A percentile compares a stretch with the other conserved stretches of the same genome.
These are phyloP conservation scores for Elaeagnus macrophylla DNA, from an alignment of 306 rosid genomes.

Conservation along the genomic window DNA sequence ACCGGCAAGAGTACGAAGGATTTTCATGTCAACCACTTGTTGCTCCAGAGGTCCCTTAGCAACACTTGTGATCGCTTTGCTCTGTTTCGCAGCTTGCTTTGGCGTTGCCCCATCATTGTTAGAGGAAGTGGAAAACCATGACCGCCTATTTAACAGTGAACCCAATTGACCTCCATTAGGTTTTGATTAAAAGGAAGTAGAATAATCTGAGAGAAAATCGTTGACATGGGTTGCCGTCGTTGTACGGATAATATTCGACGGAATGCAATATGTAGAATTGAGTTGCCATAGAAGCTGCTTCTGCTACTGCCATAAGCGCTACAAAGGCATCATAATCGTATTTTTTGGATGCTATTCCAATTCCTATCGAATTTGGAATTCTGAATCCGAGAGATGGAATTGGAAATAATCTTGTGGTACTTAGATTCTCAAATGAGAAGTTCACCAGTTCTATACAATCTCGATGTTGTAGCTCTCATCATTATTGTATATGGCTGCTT, in stretches of 20 bases:
- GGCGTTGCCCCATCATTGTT: slow-evolving; percentile 12
- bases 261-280: slow-evolving; percentile 1
- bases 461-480: slow-evolving; percentile 28
- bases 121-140: slow-evolving; percentile 29
- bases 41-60: slow-evolving; percentile 20
- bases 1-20: no score
- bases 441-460: slow-evolving; percentile 23
- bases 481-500: slow-evolving; percentile 6
- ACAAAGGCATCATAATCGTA: slow-evolving; percentile 3
- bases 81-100: slow-evolving; percentile 7
- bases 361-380: not conserved
- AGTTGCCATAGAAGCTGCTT: slow-evolving; percentile 19
- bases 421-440: slow-evolving; percentile 10
- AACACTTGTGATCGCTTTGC: slow-evolving; percentile 7
- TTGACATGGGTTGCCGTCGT: slow-evolving; percentile 7
- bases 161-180: slow-evolving; percentile 19
- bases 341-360: not conserved
- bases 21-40: slow-evolving; percentile 26
- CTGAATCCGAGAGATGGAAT: not conserved
- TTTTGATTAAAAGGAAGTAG: slow-evolving; percentile 19
- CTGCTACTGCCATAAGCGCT: slow-evolving; percentile 19
- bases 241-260: not conserved
- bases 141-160: slow-evolving; percentile 19
- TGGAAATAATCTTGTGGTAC: slow-evolving; percentile 3
- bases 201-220: slow-evolving; percentile 29